Conservation (phyloP, 1,284 basidiomycete genomes). For the Meira nashicola region DNA sequence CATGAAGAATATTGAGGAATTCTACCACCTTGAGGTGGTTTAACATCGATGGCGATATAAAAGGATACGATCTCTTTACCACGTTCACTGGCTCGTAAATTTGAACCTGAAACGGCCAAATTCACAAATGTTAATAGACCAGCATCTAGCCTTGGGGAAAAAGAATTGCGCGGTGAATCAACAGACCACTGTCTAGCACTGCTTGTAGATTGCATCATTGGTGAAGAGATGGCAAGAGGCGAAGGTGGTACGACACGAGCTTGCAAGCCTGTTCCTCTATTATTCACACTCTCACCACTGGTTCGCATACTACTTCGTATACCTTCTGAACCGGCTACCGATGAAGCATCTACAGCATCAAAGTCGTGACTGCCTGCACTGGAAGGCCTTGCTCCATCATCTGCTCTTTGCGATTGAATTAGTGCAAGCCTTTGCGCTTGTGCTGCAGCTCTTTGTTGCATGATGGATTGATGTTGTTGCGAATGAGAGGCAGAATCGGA, state of each 20-base stretch:
- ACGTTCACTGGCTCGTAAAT: conserved; percentile 75
- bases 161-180: conserved; percentile 2
- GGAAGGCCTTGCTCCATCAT: not conserved
- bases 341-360: conserved; percentile 30
- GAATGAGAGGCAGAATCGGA: not conserved
- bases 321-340: conserved; percentile 24
- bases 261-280: not conserved
- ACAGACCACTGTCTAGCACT: not conserved
- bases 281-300: not conserved
- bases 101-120: conserved; percentile 57
- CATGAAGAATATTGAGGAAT: conserved; percentile 59
- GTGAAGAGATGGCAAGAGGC: not conserved
- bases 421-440: conserved; percentile 15
- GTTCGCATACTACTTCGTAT: not conserved
- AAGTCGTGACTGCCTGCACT: conserved; percentile 26
- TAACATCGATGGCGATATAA: conserved; percentile 58
- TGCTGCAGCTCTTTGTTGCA: conserved; percentile 41
- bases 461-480: conserved; percentile 31
- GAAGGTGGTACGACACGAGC: not conserved
- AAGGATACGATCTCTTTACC: conserved; percentile 82
- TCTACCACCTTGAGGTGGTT: conserved; percentile 52
- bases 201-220: not conserved
- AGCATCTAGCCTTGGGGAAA: conserved; percentile 33
- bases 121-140: conserved; percentile 33
- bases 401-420: not conserved